A percentile compares a stretch with the other conserved stretches of the same genome.
phyloP scores from a whole-genome alignment of 1,284 basidiomycete genomes.

The Microstroma glucosiphilum region DNA sequence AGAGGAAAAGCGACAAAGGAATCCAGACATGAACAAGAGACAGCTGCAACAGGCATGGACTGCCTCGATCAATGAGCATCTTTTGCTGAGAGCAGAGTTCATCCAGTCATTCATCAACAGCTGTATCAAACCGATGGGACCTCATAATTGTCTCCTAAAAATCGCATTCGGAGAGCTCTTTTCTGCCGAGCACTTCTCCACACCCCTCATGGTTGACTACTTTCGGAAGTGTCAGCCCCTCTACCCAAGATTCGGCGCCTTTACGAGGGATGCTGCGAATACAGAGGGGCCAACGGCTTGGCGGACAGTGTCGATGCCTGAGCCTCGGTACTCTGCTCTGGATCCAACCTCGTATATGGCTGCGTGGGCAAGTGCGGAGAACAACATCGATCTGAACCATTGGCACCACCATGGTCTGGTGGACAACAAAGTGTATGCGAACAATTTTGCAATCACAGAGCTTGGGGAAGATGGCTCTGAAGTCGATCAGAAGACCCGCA shows the following conservation, averaged over 20 bases:
- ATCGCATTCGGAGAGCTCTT: not conserved
- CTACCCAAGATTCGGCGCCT: not conserved
- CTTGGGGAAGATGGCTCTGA: not conserved
- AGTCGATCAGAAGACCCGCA: not conserved
- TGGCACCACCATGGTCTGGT: not conserved
- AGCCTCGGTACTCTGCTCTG: not conserved
- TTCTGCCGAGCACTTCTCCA: not conserved
- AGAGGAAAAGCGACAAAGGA: not conserved
- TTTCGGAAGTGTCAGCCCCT: not conserved
- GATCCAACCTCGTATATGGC: not conserved
- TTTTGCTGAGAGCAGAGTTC: not conserved
- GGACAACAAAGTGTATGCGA: not conserved
- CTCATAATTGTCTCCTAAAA: not conserved
- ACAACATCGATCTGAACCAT: not conserved
- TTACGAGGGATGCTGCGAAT: not conserved
- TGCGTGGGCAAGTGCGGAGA: not conserved
- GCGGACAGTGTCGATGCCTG: not conserved
- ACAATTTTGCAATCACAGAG: not conserved
- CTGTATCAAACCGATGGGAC: not conserved
- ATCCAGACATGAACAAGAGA: not conserved
- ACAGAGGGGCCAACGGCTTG: not conserved
- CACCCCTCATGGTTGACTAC: not conserved
- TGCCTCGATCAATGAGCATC: not conserved
- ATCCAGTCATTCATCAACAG: not conserved
- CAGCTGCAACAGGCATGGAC: not conserved